Conservation (phyloP, 2,329 filamentous ascomycete genomes). For the Paradendryphiella salina region DNA sequence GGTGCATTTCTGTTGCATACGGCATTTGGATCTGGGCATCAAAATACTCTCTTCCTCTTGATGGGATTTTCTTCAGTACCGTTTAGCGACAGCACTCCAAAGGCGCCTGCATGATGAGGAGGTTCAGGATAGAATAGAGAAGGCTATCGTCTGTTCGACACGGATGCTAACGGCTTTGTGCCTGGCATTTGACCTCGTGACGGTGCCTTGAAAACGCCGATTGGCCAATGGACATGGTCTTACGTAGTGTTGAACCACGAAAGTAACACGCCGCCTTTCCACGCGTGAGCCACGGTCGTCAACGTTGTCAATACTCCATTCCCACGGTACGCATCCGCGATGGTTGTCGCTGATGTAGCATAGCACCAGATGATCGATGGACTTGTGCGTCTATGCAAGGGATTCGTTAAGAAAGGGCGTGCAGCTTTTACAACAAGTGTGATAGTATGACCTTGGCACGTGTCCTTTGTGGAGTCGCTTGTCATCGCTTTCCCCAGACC, state of each 20-base stretch:
- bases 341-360: background rate
- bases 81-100: constrained; percentile 6
- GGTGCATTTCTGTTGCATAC: constrained; percentile 27
- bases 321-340: background rate
- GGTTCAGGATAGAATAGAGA: constrained; percentile 8
- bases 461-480: constrained; percentile 23
- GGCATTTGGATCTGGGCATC: constrained; percentile 20
- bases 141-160: constrained; percentile 20
- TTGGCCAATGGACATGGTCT: constrained; percentile 23
- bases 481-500: constrained; percentile 30
- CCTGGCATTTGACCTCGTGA: constrained; percentile 8
- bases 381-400: background rate
- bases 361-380: background rate
- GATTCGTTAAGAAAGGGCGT: constrained; percentile 16
- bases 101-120: constrained; percentile 4
- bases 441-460: constrained; percentile 13
- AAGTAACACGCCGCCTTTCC: background rate
- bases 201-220: constrained; percentile 21
- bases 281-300: background rate
- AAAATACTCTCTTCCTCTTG: constrained; percentile 14
- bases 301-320: background rate
- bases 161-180: constrained; percentile 39
- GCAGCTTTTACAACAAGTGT: background rate
- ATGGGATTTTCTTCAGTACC: constrained; percentile 8
- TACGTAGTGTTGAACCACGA: constrained; percentile 23